Conservation (phyloP, 2,329 filamentous ascomycete species). For the Curvularia hawaiiensis region DNA sequence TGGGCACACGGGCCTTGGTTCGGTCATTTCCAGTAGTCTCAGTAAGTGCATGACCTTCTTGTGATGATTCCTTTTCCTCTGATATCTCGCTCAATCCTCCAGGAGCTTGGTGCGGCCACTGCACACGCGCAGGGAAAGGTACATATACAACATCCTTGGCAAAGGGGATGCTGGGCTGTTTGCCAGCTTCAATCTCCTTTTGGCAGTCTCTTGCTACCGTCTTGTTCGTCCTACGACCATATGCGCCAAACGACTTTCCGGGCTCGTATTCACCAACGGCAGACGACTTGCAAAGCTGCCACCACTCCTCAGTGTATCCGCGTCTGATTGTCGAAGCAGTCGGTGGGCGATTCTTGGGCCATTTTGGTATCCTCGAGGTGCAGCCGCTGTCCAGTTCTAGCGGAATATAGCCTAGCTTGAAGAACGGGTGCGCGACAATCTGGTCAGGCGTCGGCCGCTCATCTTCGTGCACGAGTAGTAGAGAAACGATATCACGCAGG, state of each 20-base stretch:
- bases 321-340: conserved; percentile 50
- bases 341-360: conserved; percentile 52
- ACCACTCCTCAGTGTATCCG: conserved; percentile 59
- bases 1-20: conserved; percentile 33
- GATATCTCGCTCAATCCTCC: conserved; percentile 47
- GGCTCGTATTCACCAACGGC: conserved; percentile 56
- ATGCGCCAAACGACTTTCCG: conserved; percentile 54
- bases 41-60: conserved; percentile 47
- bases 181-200: conserved; percentile 54
- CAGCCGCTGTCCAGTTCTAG: conserved; percentile 53
- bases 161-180: conserved; percentile 56
- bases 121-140: conserved; percentile 49
- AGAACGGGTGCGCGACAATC: conserved; percentile 81
- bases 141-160: conserved; percentile 55
- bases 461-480: conserved; percentile 76
- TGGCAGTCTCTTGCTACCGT: conserved; percentile 58
- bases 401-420: conserved; percentile 77
- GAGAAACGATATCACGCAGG: conserved; percentile 77
- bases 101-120: conserved; percentile 42
- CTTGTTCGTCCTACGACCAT: conserved; percentile 54
- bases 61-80: conserved; percentile 48
- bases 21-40: conserved; percentile 55
- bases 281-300: conserved; percentile 55
- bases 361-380: conserved; percentile 53
- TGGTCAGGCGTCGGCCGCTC: conserved; percentile 74